phyloP scores from a whole-genome alignment of 2,329 filamentous ascomycete genomes.

The Colletotrichum viniferum region DNA sequence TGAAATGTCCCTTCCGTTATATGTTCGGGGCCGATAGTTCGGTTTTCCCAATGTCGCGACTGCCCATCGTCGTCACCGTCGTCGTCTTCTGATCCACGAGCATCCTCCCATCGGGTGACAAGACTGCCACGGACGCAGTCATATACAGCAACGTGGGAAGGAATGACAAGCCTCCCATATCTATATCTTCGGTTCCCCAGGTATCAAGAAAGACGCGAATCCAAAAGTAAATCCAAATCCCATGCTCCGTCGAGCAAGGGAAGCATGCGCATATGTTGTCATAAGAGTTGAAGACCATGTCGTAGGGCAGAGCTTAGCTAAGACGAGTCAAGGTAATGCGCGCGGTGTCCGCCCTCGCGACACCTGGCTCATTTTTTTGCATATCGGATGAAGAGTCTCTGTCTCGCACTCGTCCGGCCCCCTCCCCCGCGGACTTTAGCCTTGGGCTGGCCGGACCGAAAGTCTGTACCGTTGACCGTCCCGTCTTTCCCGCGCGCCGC shows the following conservation, averaged over 20 bases:
- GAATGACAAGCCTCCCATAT: background rate
- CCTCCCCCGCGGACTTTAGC: background rate
- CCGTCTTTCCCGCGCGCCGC: background rate
- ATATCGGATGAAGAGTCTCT: background rate
- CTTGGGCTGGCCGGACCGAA: background rate
- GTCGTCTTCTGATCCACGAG: background rate
- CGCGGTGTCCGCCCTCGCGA: background rate
- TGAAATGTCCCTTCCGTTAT: background rate
- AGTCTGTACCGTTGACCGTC: background rate
- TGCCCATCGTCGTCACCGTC: background rate
- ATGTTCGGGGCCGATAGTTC: background rate
- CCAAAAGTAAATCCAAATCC: background rate
- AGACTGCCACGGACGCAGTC: background rate
- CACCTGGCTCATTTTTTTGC: background rate
- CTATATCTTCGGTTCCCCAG: background rate
- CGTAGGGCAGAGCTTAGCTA: background rate
- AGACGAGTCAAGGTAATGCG: background rate
- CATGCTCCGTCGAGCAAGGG: background rate
- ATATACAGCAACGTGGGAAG: background rate
- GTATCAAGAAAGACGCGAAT: background rate
- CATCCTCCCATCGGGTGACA: background rate
- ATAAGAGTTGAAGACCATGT: background rate
- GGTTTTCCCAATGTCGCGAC: no score
- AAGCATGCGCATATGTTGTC: background rate
- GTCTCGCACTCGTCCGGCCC: background rate